These are phyloP conservation scores for Chytriomyces hyalinus DNA, from an alignment of 192 early-diverging fungal genomes.

Conservation along the genomic window DNA sequence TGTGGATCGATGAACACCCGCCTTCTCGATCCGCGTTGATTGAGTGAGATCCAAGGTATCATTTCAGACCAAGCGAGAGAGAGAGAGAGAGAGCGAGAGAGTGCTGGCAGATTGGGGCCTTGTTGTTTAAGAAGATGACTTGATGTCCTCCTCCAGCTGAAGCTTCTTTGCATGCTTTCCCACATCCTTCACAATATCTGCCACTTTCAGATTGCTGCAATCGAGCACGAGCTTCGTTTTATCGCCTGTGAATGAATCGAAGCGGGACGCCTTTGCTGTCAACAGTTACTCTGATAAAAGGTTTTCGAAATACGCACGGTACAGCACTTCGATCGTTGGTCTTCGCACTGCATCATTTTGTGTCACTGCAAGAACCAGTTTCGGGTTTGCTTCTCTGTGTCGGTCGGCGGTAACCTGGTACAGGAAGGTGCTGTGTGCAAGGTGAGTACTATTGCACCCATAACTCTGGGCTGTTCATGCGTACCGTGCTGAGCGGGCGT, in stretches of 20 bases:
- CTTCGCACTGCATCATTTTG: slow-evolving; percentile 16
- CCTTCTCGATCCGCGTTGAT: too few species aligned
- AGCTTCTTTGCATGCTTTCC: slow-evolving; percentile 34
- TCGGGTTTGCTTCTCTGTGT: slow-evolving; percentile 32
- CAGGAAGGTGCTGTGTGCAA: slow-evolving; percentile 24
- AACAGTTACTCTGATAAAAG: not conserved
- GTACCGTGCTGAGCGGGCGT: slow-evolving; percentile 29
- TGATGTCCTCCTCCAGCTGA: slow-evolving; percentile 38
- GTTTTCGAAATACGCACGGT: slow-evolving; percentile 25
- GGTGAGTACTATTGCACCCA: not conserved
- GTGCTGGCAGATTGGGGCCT: not conserved
- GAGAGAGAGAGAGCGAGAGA: not conserved
- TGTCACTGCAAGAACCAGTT: slow-evolving; percentile 22
- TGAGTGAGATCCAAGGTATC: too few species aligned
- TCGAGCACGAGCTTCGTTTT: slow-evolving; percentile 23
- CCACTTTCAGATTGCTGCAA: slow-evolving; percentile 14
- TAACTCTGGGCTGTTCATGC: not conserved
- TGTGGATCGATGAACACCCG: too few species aligned
- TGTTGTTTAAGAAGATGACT: slow-evolving; percentile 17
- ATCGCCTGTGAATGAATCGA: slow-evolving; percentile 16
- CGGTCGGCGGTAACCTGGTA: slow-evolving; percentile 29
- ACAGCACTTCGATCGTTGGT: slow-evolving; percentile 30
- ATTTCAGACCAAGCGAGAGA: too few species aligned
- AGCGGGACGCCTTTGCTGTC: not conserved
- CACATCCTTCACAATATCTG: slow-evolving; percentile 29